Evolutionary conservation across 495 filamentous ascomycete species (phyloP).

Genomic region (Lasiosphaeria hispida): DNA sequence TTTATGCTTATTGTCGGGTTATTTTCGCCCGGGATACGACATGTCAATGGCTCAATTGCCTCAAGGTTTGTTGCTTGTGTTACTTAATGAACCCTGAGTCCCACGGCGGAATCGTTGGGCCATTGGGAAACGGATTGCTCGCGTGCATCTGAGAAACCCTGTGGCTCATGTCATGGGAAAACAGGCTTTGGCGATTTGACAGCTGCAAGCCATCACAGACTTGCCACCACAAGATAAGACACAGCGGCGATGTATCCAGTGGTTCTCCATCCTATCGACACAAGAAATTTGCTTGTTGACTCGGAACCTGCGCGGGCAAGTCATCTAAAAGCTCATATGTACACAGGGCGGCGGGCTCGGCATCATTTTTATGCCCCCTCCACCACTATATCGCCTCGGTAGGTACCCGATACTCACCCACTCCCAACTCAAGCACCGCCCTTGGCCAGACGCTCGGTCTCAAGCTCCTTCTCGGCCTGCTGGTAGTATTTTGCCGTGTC

Average conservation of each 20-base stretch:
- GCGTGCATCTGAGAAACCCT: too few relatives aligned
- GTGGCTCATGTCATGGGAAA: too few relatives aligned
- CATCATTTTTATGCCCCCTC: neutral
- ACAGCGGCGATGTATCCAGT: neutral
- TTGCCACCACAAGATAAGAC: too few relatives aligned
- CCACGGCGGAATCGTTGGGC: too few relatives aligned
- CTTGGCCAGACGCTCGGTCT: slow-evolving; percentile 60
- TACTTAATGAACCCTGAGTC: too few relatives aligned
- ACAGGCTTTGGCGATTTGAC: too few relatives aligned
- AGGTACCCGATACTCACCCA: neutral
- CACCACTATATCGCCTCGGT: neutral
- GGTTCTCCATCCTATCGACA: slow-evolving; percentile 3
- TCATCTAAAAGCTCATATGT: slow-evolving; percentile 30
- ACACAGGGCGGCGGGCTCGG: slow-evolving; percentile 22
- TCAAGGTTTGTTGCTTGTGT: too few relatives aligned
- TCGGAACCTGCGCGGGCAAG: slow-evolving; percentile 16
- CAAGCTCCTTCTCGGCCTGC: slow-evolving; percentile 91
- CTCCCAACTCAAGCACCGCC: slow-evolving; percentile 5
- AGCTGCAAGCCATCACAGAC: too few relatives aligned
- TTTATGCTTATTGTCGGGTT: too few relatives aligned
- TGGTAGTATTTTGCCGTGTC: slow-evolving; percentile 98
- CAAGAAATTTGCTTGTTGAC: slow-evolving; percentile 22
- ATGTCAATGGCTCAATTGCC: too few relatives aligned
- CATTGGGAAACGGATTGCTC: too few relatives aligned
- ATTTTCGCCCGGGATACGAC: too few relatives aligned